phyloP scores from a whole-genome alignment of 2,329 filamentous ascomycete species.

The Microdochium paspali region DNA sequence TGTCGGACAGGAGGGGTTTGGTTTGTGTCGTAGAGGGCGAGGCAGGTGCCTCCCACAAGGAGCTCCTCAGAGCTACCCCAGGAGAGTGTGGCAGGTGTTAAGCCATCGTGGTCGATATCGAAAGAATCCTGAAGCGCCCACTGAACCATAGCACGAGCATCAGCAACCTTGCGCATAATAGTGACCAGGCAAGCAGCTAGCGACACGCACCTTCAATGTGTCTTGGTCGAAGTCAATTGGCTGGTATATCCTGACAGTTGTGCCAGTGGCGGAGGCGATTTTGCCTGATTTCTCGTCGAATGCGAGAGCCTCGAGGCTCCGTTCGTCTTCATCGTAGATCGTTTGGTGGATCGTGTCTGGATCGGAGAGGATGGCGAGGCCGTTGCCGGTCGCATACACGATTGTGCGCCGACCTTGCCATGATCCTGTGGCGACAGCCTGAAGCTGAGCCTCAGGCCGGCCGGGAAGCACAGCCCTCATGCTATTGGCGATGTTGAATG shows the following conservation, averaged over 20 bases:
- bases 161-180: neutral
- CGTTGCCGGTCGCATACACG: slow-evolving; percentile 81
- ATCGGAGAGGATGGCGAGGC: slow-evolving; percentile 72
- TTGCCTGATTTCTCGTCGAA: slow-evolving; percentile 78
- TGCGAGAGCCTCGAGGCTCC: slow-evolving; percentile 60
- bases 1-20: slow-evolving; percentile 40
- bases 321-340: slow-evolving; percentile 72
- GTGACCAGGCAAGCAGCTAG: neutral
- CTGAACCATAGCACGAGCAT: slow-evolving; percentile 20
- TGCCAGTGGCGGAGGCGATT: slow-evolving; percentile 65
- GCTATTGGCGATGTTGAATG: slow-evolving; percentile 9
- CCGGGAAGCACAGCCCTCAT: slow-evolving; percentile 40
- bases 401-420: slow-evolving; percentile 26
- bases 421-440: slow-evolving; percentile 35
- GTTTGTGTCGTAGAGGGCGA: slow-evolving; percentile 57
- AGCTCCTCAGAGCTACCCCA: slow-evolving; percentile 86
- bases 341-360: slow-evolving; percentile 75
- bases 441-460: slow-evolving; percentile 35
- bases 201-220: slow-evolving; percentile 56
- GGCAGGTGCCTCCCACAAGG: slow-evolving; percentile 60
- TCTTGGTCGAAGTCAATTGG: slow-evolving; percentile 64
- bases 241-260: slow-evolving; percentile 65
- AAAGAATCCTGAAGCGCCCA: slow-evolving; percentile 59
- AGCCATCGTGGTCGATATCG: slow-evolving; percentile 35
- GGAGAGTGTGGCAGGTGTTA: slow-evolving; percentile 49